Evolutionary conservation across 2,329 filamentous ascomycete species (phyloP).

Genomic region (Sordariomycetes sp.): DNA sequence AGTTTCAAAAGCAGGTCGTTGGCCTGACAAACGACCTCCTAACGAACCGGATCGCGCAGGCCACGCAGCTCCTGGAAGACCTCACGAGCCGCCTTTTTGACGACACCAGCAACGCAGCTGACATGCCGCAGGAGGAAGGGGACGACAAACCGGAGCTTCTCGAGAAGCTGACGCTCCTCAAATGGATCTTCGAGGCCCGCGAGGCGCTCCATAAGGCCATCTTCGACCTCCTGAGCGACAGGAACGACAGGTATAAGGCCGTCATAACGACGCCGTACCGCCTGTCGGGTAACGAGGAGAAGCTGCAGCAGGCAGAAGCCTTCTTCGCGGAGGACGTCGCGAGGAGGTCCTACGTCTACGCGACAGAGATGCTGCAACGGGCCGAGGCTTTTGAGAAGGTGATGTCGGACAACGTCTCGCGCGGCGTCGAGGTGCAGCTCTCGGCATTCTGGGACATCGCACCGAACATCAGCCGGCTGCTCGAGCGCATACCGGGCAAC

Average conservation of each 20-base stretch:
- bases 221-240: slow-evolving; percentile 72
- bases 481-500: slow-evolving; percentile 62
- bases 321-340: slow-evolving; percentile 75
- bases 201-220: slow-evolving; percentile 76
- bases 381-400: slow-evolving; percentile 65
- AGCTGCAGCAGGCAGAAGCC: slow-evolving; percentile 60
- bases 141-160: slow-evolving; percentile 89
- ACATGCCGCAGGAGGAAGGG: slow-evolving; percentile 85
- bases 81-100: slow-evolving; percentile 60
- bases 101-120: slow-evolving; percentile 50
- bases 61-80: slow-evolving; percentile 65
- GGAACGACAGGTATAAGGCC: slow-evolving; percentile 74
- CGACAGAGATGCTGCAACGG: slow-evolving; percentile 58
- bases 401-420: slow-evolving; percentile 72
- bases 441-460: slow-evolving; percentile 98
- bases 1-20: slow-evolving; percentile 73
- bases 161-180: slow-evolving; percentile 86
- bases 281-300: slow-evolving; percentile 62
- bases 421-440: slow-evolving; percentile 82
- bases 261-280: slow-evolving; percentile 74
- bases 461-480: slow-evolving; percentile 61
- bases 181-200: slow-evolving; percentile 94
- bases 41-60: slow-evolving; percentile 58
- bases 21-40: slow-evolving; percentile 71
- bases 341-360: slow-evolving; percentile 57